phyloP scores from a whole-genome alignment of 2,329 filamentous ascomycete genomes.

The Phialemonium atrogriseum region DNA sequence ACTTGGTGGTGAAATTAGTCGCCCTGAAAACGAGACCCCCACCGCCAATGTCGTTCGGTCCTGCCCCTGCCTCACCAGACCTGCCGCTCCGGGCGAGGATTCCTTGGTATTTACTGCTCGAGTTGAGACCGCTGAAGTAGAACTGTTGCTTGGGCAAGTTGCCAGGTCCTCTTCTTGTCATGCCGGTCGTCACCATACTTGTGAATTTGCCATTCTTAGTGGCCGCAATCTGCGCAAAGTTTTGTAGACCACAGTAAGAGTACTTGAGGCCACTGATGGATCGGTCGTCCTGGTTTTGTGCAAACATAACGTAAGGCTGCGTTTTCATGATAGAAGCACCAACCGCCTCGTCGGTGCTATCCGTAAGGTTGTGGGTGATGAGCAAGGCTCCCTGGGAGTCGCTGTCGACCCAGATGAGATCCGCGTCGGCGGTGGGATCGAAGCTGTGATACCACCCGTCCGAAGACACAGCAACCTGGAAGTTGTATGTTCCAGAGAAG shows the following conservation, averaged over 20 bases:
- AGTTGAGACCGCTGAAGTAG: constrained; percentile 67
- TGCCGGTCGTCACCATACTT: constrained; percentile 46
- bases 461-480: constrained; percentile 75
- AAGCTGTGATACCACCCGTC: constrained; percentile 68
- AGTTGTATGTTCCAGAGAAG: constrained; percentile 64
- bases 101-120: constrained; percentile 62
- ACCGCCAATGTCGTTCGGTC: constrained; percentile 44
- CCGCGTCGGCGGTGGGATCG: constrained; percentile 38
- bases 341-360: constrained; percentile 38
- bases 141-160: constrained; percentile 80
- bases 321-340: constrained; percentile 46
- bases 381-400: constrained; percentile 73
- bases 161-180: constrained; percentile 60
- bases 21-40: constrained; percentile 67
- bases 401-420: constrained; percentile 75
- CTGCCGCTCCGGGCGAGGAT: constrained; percentile 59
- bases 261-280: constrained; percentile 61
- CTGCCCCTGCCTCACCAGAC: constrained; percentile 37
- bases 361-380: constrained; percentile 66
- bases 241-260: constrained; percentile 75
- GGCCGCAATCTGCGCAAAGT: constrained; percentile 54
- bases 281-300: constrained; percentile 49
- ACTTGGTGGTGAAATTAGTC: constrained; percentile 70
- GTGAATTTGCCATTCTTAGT: constrained; percentile 42
- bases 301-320: constrained; percentile 71